phyloP scores from a whole-genome alignment of 2,329 filamentous ascomycete species.

The Akanthomyces uredinophilus region DNA sequence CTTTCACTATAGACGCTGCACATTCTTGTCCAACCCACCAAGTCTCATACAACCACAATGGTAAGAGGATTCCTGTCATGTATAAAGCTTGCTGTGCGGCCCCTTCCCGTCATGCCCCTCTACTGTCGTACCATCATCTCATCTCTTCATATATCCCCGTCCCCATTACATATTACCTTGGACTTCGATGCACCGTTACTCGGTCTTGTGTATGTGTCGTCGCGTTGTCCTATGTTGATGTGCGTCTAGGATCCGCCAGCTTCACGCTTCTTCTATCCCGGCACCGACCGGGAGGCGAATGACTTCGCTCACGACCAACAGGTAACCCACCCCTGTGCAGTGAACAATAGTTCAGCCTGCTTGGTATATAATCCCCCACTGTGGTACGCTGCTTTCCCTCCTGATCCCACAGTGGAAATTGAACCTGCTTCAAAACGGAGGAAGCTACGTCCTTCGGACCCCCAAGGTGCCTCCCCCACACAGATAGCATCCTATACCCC shows the following conservation, averaged over 20 bases:
- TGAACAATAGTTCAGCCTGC: neutral
- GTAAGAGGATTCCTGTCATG: conserved; percentile 1
- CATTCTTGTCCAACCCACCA: conserved; percentile 13
- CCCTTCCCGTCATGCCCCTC: neutral
- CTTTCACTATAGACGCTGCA: neutral
- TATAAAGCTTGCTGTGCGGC: conserved; percentile 11
- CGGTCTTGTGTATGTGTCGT: neutral
- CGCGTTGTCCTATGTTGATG: conserved; percentile 9
- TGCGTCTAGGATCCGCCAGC: conserved; percentile 7
- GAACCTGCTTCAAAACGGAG: neutral
- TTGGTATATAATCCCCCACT: neutral
- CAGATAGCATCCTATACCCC: neutral
- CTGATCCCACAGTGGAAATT: neutral
- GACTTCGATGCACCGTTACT: neutral
- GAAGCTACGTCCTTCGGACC: neutral
- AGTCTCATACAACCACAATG: conserved; percentile 10
- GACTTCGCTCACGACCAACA: neutral
- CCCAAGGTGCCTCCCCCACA: neutral
- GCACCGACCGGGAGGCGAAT: neutral
- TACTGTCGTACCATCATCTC: neutral
- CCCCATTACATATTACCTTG: neutral
- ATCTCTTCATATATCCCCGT: neutral
- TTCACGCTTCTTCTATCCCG: neutral
- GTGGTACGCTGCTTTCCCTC: neutral
- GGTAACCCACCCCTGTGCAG: neutral